These are phyloP conservation scores for Ophiocordyceps australis DNA, from an alignment of 2,329 filamentous ascomycete species.

Conservation along the genomic window DNA sequence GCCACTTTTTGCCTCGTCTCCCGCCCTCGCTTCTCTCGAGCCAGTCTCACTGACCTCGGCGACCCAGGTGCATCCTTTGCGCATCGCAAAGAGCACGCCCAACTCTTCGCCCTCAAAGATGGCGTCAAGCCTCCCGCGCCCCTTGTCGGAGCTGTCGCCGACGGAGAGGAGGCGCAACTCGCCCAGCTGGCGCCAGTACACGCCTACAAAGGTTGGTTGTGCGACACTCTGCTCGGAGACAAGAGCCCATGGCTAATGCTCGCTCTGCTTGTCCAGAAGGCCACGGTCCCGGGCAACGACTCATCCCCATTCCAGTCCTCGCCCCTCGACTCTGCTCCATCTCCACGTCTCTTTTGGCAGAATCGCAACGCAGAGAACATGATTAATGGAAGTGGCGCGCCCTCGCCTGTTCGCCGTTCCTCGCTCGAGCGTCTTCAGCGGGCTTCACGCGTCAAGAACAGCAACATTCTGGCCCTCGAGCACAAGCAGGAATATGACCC, in stretches of 20 bases:
- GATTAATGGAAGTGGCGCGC: constrained; percentile 41
- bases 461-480: constrained; percentile 88
- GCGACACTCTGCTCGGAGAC: no score
- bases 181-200: constrained; percentile 63
- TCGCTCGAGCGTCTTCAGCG: constrained; percentile 93
- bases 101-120: constrained; percentile 45
- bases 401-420: constrained; percentile 60
- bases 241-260: constrained; percentile 1
- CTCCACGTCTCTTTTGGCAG: constrained; percentile 88
- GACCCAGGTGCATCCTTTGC: constrained; percentile 53
- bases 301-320: constrained; percentile 78
- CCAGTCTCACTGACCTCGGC: constrained; percentile 3
- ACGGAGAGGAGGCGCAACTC: constrained; percentile 81
- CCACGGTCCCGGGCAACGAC: constrained; percentile 44
- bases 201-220: constrained; percentile 18
- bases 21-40: constrained; percentile 2
- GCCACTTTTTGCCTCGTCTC: no score
- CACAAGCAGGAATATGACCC: constrained; percentile 89
- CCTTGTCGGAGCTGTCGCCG: constrained; percentile 77
- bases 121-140: constrained; percentile 43
- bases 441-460: constrained; percentile 92
- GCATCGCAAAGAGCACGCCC: constrained; percentile 54
- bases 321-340: constrained; percentile 48
- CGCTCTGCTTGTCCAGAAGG: constrained; percentile 34
- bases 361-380: constrained; percentile 64